These are phyloP conservation scores for Penicillium antarcticum DNA, from an alignment of 495 filamentous ascomycete species.

Conservation along the genomic window DNA sequence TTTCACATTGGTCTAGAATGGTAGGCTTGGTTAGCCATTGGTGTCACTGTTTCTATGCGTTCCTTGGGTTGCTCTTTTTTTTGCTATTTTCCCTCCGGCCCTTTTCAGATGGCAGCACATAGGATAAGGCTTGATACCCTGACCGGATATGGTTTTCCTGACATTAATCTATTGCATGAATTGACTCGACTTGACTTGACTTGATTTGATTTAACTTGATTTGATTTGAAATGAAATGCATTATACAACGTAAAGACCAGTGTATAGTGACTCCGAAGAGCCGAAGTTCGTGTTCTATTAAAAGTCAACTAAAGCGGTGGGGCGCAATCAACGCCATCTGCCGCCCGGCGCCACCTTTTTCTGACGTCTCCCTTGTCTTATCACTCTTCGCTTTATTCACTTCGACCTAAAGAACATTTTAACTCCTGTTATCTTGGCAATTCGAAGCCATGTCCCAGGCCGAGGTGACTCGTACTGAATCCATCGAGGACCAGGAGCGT, in stretches of 20 bases:
- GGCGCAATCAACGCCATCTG: constrained; percentile 8
- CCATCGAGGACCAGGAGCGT: constrained; percentile 48
- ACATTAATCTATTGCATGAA: constrained; percentile 6
- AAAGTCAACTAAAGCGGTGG: constrained; percentile 13
- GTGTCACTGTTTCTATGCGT: constrained; percentile 3
- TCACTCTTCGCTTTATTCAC: constrained; percentile 2
- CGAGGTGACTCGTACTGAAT: constrained; percentile 41
- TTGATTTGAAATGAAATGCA: background rate
- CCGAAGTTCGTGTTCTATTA: constrained; percentile 2
- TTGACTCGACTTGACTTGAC: background rate
- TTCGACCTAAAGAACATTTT: background rate
- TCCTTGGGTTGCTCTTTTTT: background rate
- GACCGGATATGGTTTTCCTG: constrained; percentile 20
- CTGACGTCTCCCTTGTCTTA: constrained; percentile 23
- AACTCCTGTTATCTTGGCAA: constrained; percentile 4
- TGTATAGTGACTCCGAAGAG: too few species aligned
- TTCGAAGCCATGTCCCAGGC: constrained; percentile 44
- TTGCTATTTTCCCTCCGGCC: background rate
- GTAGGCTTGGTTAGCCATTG: constrained; percentile 17
- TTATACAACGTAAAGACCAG: background rate
- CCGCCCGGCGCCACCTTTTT: constrained; percentile 29
- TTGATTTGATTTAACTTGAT: background rate
- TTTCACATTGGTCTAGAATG: constrained; percentile 22
- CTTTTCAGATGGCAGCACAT: constrained; percentile 5
- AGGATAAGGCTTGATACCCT: constrained; percentile 28